Conservation (phyloP, 169 alveolate genomes). For the Babesia divergens region DNA sequence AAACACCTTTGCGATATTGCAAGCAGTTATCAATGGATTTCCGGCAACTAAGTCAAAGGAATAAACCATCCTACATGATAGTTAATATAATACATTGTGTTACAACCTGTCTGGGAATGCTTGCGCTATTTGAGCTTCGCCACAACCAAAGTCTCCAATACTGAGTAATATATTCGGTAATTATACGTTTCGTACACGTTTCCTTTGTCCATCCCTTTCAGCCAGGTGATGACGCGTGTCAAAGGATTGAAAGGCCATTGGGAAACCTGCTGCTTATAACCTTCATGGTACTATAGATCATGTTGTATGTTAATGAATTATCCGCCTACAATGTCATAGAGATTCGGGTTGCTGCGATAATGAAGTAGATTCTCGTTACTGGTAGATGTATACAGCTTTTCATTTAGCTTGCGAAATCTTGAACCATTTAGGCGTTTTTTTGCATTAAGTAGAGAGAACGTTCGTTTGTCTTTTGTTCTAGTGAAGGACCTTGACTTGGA, state of each 20-base stretch:
- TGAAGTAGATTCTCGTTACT: constrained; percentile 7
- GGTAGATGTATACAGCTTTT: constrained; percentile 26
- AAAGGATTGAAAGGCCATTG: constrained; percentile 74
- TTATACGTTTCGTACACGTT: background rate
- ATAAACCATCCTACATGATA: constrained; percentile 48
- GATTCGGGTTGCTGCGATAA: constrained; percentile 8
- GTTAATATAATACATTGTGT: background rate
- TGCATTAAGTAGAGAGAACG: constrained; percentile 5
- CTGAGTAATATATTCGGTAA: constrained; percentile 16
- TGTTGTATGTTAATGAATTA: background rate
- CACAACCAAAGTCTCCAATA: constrained; percentile 78
- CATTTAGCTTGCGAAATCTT: constrained; percentile 55
- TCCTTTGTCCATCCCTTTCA: background rate
- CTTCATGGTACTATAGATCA: constrained; percentile 60
- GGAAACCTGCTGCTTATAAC: constrained; percentile 64
- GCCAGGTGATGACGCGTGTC: constrained; percentile 47
- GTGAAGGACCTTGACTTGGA: no score
- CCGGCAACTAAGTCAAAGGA: constrained; percentile 77
- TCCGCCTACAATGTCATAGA: constrained; percentile 24
- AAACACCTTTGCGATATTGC: constrained; percentile 71
- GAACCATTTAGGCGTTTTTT: constrained; percentile 48
- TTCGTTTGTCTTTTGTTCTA: background rate
- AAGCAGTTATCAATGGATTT: constrained; percentile 68
- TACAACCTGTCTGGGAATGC: constrained; percentile 26
- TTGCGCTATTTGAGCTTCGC: constrained; percentile 74